Base-by-base conservation (phyloP, 306 rosid genomes). In the Ochetophila trinervis region DNA sequence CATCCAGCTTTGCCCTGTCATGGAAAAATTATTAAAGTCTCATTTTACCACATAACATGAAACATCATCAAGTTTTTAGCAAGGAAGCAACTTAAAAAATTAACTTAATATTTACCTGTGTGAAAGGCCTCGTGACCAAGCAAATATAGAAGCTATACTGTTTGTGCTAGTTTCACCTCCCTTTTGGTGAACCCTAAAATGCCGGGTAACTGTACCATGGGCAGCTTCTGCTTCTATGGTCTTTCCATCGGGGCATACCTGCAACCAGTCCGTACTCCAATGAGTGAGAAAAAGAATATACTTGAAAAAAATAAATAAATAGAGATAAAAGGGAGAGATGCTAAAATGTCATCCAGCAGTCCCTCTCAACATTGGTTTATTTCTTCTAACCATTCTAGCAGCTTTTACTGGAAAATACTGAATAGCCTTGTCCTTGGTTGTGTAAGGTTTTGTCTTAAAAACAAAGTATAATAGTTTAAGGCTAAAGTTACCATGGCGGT, bases 161-260 rank as follows among this genome's bases (percentile, higher is more conserved):
- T 89, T 93, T 69, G 98, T 93, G 86, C 98, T 87, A 57, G 98
- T 93, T 93, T 93, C 98, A 70, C 96, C 96, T 49, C 98, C 97
- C 75, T 86, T 81, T 71, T 89, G 97, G 67, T 93, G 98, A 82
- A 93, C 97, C 71, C 97, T 80, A 62, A 40, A 93, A 73, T 93
- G 98, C 37, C 97, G 83, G 11, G 98, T 93, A 52, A 93, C 97
- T 21, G 98, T 93, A 54, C 98, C 97, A 67, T 93, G 98, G 44
- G 98, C 98, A 47, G 96, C 98, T 82, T 92, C 98, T 23, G 98
- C 92, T 80, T 92, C 95, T 27, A 93, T 89, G 60, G 98, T 93
- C 83, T 87, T 93, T 66, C 98, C 97, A 84, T 93, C 96, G 0
- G 98, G 98, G 79, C 98, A 89, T 59, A 92, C 83, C 96, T 92